These are phyloP conservation scores for Cyanidium caldarium DNA, from an alignment of 23 red algal genomes.

Conservation along the genomic window DNA sequence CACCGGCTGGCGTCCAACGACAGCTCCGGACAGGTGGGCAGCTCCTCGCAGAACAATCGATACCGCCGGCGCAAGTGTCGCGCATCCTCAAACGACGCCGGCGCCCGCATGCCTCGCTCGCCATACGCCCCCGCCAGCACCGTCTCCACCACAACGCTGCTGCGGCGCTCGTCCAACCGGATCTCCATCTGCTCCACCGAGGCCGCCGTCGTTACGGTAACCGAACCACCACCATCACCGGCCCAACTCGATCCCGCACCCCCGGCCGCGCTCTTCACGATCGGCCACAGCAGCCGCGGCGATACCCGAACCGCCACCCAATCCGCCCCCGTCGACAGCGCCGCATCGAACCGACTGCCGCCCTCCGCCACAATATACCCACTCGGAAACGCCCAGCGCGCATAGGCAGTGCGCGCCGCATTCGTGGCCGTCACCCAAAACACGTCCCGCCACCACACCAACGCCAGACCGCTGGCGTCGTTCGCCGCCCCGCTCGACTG, in stretches of 20 bases:
- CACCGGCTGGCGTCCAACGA: neutral
- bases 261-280: neutral
- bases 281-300: neutral
- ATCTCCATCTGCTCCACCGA: neutral
- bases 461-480: too few relatives aligned
- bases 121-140: neutral
- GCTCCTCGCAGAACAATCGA: neutral
- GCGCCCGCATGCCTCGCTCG: neutral
- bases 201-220: neutral
- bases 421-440: too few relatives aligned
- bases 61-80: neutral
- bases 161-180: neutral
- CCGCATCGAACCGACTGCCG: too few relatives aligned
- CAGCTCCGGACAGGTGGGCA: neutral
- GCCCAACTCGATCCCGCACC: neutral
- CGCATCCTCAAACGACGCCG: neutral
- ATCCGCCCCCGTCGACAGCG: too few relatives aligned
- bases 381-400: too few relatives aligned
- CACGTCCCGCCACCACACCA: too few relatives aligned
- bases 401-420: too few relatives aligned
- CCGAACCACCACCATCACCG: neutral
- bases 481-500: too few relatives aligned
- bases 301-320: too few relatives aligned
- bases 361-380: too few relatives aligned
- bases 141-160: neutral